Conservation (phyloP, 345 rosid genomes). For the Nephelium lappaceum region DNA sequence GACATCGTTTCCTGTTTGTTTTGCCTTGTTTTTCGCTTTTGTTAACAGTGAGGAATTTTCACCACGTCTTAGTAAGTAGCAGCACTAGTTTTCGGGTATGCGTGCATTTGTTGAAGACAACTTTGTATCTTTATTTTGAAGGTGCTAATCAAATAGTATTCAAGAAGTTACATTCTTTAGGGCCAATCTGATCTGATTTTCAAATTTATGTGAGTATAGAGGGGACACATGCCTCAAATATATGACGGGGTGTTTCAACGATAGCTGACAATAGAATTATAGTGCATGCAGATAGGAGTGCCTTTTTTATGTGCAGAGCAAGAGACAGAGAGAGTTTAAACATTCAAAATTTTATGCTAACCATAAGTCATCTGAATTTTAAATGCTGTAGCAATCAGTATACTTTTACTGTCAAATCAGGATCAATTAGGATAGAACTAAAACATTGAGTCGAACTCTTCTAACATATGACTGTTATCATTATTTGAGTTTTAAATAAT, state of each 20-base stretch:
- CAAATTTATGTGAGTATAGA: not conserved
- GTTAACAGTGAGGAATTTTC: conserved; percentile 10
- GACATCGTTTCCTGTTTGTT: conserved; percentile 14
- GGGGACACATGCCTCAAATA: not conserved
- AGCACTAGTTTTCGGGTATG: conserved; percentile 2
- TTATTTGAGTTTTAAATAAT: no score
- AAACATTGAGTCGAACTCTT: conserved; percentile 13
- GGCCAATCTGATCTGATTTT: not conserved
- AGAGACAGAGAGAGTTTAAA: not conserved
- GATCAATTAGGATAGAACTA: not conserved
- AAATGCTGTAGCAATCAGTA: not conserved
- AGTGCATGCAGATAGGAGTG: no score
- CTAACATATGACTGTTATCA: not conserved
- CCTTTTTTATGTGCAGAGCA: not conserved
- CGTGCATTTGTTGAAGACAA: not conserved
- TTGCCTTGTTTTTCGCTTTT: conserved; percentile 9
- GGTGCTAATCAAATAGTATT: not conserved
- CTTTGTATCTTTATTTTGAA: conserved; percentile 6
- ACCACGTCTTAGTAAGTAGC: not conserved
- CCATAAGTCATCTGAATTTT: no score
- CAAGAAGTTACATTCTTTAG: not conserved
- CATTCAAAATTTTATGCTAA: no score
- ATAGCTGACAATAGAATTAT: not conserved
- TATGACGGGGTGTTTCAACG: not conserved
- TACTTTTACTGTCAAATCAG: conserved; percentile 2